These are phyloP conservation scores for Luffa aegyptiaca DNA, from an alignment of 306 rosid species.

Conservation along the genomic window DNA sequence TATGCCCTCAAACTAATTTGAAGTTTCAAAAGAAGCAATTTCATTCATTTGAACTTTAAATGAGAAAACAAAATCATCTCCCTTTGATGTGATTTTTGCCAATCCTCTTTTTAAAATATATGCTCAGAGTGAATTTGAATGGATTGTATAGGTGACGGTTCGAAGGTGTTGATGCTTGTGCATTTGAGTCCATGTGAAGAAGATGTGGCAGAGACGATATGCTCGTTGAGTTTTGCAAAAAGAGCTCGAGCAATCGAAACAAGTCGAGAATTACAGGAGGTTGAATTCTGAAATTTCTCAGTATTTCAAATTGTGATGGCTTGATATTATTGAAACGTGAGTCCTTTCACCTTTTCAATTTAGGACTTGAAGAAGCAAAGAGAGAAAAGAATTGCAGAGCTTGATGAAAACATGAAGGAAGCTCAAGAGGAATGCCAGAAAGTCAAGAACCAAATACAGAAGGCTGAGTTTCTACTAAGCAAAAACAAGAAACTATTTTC, in stretches of 20 bases:
- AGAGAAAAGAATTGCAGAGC: slow-evolving; percentile 51
- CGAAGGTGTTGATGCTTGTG: slow-evolving; percentile 89
- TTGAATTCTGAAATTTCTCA: slow-evolving; percentile 23
- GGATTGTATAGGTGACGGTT: slow-evolving; percentile 54
- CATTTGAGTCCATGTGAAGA: slow-evolving; percentile 79
- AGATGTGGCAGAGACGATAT: slow-evolving; percentile 75
- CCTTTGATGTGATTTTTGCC: neutral
- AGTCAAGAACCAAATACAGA: slow-evolving; percentile 42
- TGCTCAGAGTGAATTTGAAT: neutral
- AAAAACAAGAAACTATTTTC: slow-evolving; percentile 40
- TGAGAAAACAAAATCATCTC: neutral
- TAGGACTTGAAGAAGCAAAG: slow-evolving; percentile 72
- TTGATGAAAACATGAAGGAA: slow-evolving; percentile 61
- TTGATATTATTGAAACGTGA: neutral
- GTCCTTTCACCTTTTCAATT: slow-evolving; percentile 10
- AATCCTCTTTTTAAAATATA: neutral
- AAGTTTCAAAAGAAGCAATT: neutral
- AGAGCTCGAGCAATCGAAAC: slow-evolving; percentile 73
- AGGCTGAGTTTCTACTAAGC: slow-evolving; percentile 33
- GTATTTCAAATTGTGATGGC: neutral
- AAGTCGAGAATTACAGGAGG: slow-evolving; percentile 51
- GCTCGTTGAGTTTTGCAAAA: slow-evolving; percentile 80
- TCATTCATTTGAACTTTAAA: neutral
- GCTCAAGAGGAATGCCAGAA: slow-evolving; percentile 44
- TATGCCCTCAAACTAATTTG: neutral